Conservation (phyloP, 2,329 filamentous ascomycete species). For the Penicillium thymicola region DNA sequence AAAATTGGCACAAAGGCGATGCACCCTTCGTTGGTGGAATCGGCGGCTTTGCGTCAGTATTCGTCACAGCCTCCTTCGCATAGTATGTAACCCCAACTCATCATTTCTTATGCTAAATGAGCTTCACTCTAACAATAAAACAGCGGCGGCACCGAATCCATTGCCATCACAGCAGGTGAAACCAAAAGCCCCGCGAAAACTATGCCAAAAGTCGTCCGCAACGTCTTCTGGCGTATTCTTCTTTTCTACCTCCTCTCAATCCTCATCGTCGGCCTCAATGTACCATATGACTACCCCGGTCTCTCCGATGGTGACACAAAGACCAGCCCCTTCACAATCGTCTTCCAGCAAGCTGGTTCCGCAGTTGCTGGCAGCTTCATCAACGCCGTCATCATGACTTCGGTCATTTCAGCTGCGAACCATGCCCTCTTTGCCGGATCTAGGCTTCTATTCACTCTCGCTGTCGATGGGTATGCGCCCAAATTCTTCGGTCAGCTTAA, state of each 20-base stretch:
- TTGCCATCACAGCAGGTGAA: conserved; percentile 65
- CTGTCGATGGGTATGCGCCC: conserved; percentile 56
- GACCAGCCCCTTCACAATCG: conserved; percentile 59
- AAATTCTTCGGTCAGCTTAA: conserved; percentile 52
- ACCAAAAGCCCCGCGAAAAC: conserved; percentile 61
- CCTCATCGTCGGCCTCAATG: conserved; percentile 56
- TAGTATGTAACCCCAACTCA: conserved; percentile 37
- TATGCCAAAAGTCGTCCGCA: conserved; percentile 61
- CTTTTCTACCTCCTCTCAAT: conserved; percentile 54
- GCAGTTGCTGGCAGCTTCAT: conserved; percentile 56
- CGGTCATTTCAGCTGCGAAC: conserved; percentile 58
- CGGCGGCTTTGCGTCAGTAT: conserved; percentile 63
- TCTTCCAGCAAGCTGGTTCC: conserved; percentile 58
- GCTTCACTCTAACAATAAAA: neutral
- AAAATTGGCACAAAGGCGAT: conserved; percentile 57
- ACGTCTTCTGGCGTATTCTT: conserved; percentile 63
- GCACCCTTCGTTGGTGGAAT: conserved; percentile 65
- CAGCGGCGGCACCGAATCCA: conserved; percentile 60
- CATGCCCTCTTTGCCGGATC: conserved; percentile 58
- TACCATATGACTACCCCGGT: conserved; percentile 54
- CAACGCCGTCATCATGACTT: conserved; percentile 60
- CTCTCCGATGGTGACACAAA: conserved; percentile 44
- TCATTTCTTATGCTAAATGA: neutral
- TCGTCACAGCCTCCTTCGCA: conserved; percentile 61
- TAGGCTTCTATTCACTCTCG: conserved; percentile 56